Percentiles rank a stretch among this genome's conserved stretches.
phyloP scores from a whole-genome alignment of 495 filamentous ascomycete genomes.

The Aspergillus bridgeri region DNA sequence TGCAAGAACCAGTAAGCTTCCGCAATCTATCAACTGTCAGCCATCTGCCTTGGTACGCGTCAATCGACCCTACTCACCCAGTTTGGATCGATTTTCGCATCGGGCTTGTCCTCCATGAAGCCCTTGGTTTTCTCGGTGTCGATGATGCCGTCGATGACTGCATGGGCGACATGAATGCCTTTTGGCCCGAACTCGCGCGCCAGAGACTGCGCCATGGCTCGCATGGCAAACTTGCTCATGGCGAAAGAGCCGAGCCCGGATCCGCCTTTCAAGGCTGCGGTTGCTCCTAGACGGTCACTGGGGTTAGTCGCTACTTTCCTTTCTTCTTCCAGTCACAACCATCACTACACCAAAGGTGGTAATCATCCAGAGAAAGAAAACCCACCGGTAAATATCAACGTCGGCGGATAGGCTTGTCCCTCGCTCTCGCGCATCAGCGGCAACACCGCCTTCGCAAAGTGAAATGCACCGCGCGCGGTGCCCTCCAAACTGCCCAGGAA shows the following conservation, averaged over 20 bases:
- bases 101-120: constrained; percentile 49
- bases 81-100: constrained; percentile 63
- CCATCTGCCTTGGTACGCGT: background rate
- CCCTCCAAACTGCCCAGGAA: constrained; percentile 45
- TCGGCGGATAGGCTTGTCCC: constrained; percentile 47
- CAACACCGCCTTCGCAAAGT: constrained; percentile 63
- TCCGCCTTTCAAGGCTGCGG: constrained; percentile 63
- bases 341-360: no score
- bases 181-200: constrained; percentile 74
- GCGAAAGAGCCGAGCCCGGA: constrained; percentile 61
- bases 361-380: background rate
- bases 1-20: constrained; percentile 72
- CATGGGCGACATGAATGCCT: constrained; percentile 73
- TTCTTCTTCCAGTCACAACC: background rate
- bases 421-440: constrained; percentile 52
- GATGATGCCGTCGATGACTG: constrained; percentile 73
- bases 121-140: constrained; percentile 62
- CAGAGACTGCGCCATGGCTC: constrained; percentile 64
- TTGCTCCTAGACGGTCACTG: no score
- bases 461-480: constrained; percentile 56
- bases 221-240: constrained; percentile 65
- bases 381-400: constrained; percentile 61
- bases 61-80: constrained; percentile 47
- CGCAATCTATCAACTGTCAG: constrained; percentile 54
- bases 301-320: no score